phyloP scores from a whole-genome alignment of 805 yeast species.

The Candida yuanshanica region DNA sequence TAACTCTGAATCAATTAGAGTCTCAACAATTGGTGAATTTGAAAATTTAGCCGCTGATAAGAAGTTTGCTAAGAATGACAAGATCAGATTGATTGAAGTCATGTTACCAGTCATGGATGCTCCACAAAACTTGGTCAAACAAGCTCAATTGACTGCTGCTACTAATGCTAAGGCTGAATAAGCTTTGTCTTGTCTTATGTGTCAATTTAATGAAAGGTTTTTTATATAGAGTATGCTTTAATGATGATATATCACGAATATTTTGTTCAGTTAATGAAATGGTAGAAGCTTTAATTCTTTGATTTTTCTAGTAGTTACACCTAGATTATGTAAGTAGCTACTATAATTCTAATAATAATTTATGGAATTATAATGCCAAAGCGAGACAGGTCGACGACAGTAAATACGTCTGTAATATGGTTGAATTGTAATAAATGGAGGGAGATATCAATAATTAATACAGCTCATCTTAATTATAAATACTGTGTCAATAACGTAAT shows the following conservation, averaged over 20 bases:
- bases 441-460: too few species aligned
- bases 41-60: slow-evolving; percentile 41
- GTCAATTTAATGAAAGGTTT: neutral
- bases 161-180: slow-evolving; percentile 28
- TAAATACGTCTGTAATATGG: too few species aligned
- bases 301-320: too few species aligned
- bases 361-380: too few species aligned
- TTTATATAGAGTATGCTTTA: neutral
- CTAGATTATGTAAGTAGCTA: too few species aligned
- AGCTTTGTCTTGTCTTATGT: neutral
- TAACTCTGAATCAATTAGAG: slow-evolving; percentile 48
- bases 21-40: slow-evolving; percentile 54
- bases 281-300: too few species aligned
- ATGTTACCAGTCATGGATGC: slow-evolving; percentile 70
- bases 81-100: slow-evolving; percentile 61
- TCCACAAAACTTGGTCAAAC: slow-evolving; percentile 57
- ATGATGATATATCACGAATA: neutral
- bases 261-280: too few species aligned
- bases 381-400: too few species aligned
- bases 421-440: too few species aligned
- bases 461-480: too few species aligned
- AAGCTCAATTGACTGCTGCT: slow-evolving; percentile 57
- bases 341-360: too few species aligned
- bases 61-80: slow-evolving; percentile 48
- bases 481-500: too few species aligned